Base-by-base conservation (phyloP, 2,329 filamentous ascomycete genomes). In the Proliferodiscus dingleyae region DNA sequence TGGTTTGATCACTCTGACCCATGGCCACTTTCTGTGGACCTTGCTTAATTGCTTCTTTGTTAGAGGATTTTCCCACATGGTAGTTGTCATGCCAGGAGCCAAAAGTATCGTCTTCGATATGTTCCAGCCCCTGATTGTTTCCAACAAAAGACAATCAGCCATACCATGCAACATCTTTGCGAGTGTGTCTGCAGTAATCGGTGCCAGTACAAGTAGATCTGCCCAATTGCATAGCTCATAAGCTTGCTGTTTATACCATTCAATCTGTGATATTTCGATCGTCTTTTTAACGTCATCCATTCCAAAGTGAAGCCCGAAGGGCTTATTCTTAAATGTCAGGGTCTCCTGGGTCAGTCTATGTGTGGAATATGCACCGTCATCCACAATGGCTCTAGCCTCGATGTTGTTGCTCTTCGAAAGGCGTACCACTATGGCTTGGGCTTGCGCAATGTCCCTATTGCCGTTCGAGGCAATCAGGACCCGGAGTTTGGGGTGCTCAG, bases 1-100 rank as follows among this genome's bases (percentile, higher is more conserved):
- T 0, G 90, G 89, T 33, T 85, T 75, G 63, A 95, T 76, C 34
- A 93, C 81, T 51, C 85, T 78, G 42, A 95, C 79, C 88, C 89
- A 95, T 43, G 83, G 83, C 88, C 88, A 95, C 64, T 89, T 90
- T 52, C 80, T 74, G 53, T 83, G 77, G 33, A 95, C 80, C 67
- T 94, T 93, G 66, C 80, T 85, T 50, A 95, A 75, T 62, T 95
- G 89, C 59, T 89, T 85, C 68, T 87, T 87, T 13, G 88, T 95
- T 68, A 90, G 83, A 2, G 89, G 88, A 59, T 93, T 89, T 61
- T 90, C 82, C 89, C 89, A 95, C 81, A 91, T 89, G 49, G 86
- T 77, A 1, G 80, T 81, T 26, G 87, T 91, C 89, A 96, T 94
- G 53, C 87, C 88, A 0, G 90, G 89, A 5, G 95, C 83, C 46